A percentile compares a stretch with the other conserved stretches of the same genome.
Conservation (phyloP, 2,329 filamentous ascomycete genomes). For the Claviceps pusilla region DNA sequence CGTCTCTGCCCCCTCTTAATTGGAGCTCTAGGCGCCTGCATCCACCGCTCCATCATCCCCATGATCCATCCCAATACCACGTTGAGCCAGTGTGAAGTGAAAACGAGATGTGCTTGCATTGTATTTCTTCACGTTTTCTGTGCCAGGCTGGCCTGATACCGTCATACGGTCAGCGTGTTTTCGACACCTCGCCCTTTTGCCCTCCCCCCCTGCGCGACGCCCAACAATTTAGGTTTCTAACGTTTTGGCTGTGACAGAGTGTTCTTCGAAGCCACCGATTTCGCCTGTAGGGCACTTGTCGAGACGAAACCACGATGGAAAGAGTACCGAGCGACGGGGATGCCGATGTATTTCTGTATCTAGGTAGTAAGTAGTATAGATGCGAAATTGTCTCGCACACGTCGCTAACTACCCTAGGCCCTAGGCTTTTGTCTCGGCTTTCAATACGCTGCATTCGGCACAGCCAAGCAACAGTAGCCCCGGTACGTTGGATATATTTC, state of each 20-base stretch:
- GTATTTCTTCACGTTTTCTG: neutral
- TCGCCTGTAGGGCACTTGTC: neutral
- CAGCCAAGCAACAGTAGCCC: neutral
- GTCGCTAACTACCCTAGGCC: neutral
- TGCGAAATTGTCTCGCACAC: neutral
- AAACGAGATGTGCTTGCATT: neutral
- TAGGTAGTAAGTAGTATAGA: too few species aligned
- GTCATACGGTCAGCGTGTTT: too few species aligned
- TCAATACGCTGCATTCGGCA: neutral
- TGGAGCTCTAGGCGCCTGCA: slow-evolving; percentile 21
- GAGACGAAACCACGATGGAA: neutral
- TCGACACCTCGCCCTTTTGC: neutral
- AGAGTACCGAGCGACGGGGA: too few species aligned
- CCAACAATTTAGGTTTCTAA: neutral
- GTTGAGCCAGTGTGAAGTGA: slow-evolving; percentile 1
- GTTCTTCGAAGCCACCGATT: too few species aligned
- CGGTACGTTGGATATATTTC: too few species aligned
- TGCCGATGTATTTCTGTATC: too few species aligned
- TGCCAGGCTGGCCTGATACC: neutral
- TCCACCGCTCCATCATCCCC: slow-evolving; percentile 1
- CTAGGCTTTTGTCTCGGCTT: neutral
- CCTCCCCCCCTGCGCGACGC: too few species aligned
- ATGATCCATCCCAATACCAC: slow-evolving; percentile 1
- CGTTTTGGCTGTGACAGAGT: neutral
- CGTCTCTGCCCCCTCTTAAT: slow-evolving; percentile 11